Evolutionary conservation across 371 early-diverging fungal species (phyloP), one percentile per base, ranked within the genome.

Genomic region (Nematocida parisii): DNA sequence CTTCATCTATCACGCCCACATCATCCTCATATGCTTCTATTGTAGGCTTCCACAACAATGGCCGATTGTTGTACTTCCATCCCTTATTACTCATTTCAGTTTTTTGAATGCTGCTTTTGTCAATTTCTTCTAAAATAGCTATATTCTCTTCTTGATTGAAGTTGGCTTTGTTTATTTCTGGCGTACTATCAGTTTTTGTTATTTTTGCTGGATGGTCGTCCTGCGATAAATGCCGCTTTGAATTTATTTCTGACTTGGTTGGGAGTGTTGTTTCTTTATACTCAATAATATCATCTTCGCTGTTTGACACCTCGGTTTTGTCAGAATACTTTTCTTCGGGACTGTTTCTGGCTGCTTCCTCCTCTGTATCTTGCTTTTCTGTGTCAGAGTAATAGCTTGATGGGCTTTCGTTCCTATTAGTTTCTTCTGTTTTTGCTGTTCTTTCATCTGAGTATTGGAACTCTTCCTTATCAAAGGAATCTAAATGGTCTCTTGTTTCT

Each of bases 1-100:
- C 33, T 20, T 77, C 80, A 33, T 62, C 71, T 1, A 77, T 7
- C 13, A 7, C 22, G 1, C n/a, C 18, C 13, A 33, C 9, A 9
- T 77, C 68, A 18, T 77, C 80, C 40, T 20, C 46, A 56, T 70
- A 70, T 1, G 24, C 61, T 60, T 67, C 80, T 47, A 77, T 60
- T 33, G 57, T 40, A 24, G 44, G 11, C 40, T 58, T 68, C 80
- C 80, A 77, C 4, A 68, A 4, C 66, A 70, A 40, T 9, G 46
- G 71, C 18, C 47, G 27, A 42, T 42, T 44, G 39, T 68, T 75
- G 27, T 7, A 11, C 55, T 47, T 61, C 64, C 64, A 64, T 45
- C 64, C 64, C 42, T 44, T 33, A 13, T 64, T 42, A 7, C 64
- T 13, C 42, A 64, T 40, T 27, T 64, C 45, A 13, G 42, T 9